Base-by-base conservation (phyloP, 164 flowering plant species). In the Aristolochia californica region DNA sequence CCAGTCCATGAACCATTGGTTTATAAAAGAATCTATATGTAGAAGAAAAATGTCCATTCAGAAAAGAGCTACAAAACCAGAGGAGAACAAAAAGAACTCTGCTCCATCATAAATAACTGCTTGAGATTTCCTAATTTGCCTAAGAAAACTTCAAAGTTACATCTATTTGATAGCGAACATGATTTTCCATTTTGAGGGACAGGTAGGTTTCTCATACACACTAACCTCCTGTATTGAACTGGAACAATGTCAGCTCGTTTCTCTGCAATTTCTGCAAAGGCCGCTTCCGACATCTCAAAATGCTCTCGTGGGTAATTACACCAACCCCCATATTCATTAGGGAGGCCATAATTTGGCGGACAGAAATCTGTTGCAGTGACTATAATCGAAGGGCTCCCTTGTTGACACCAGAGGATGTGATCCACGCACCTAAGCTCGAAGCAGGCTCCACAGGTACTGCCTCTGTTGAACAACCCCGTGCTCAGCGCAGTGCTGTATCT, bases 321-420 rank as follows among this genome's bases (percentile, higher is more conserved):
- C 94, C 94, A 85, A 30, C 91, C 94, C 48, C 97, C 97, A 61
- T 82, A 78, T 22, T 88, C 91, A 22, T 76, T 24, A 1, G 96
- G 66, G 21, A 82, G 83, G 26, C 87, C 88, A 53, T 75, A 78
- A 58, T 85, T 85, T 3, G 96, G 91, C 25, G 96, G 81, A 44
- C 96, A 88, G 73, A 83, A 85, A 68, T 85, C 83, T 0, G 96
- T 88, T 11, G 85, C 88, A 13, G 89, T 85, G 47, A 85, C 61
- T 3, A 71, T 66, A 45, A 84, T 70, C 20, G 85, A 70, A 10
- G 95, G 95, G 72, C 88, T 84, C 5, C 89, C 91, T 4, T 63
- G 76, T 44, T 70, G 68, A 65, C 96, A 87, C 91, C 91, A 87
- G 48, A 57, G 64, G 55, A 80, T 71, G 63, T 84, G 85, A 53